Conservation (phyloP, 257 asterid species). For the Ilex aquifolium region DNA sequence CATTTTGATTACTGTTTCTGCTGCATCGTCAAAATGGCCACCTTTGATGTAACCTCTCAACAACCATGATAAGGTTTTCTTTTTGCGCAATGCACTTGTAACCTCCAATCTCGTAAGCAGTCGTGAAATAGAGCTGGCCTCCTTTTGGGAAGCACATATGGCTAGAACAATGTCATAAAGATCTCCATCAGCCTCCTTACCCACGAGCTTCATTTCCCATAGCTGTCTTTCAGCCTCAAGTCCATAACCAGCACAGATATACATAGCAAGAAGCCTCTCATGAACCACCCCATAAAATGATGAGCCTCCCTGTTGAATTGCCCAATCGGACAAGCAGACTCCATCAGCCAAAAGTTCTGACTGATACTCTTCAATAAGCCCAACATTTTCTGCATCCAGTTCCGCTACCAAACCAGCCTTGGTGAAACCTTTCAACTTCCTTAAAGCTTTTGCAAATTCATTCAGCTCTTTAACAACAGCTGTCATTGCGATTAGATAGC, state of each 20-base stretch:
- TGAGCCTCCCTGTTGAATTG: slow-evolving; percentile 56
- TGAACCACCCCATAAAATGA: slow-evolving; percentile 55
- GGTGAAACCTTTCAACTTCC: slow-evolving; percentile 63
- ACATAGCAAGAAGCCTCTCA: slow-evolving; percentile 88
- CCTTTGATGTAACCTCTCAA: slow-evolving; percentile 93
- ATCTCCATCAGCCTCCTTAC: slow-evolving; percentile 68
- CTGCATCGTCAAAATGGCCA: slow-evolving; percentile 78
- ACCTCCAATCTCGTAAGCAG: slow-evolving; percentile 58
- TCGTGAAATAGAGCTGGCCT: slow-evolving; percentile 47
- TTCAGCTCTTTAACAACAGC: slow-evolving; percentile 88
- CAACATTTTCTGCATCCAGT: slow-evolving; percentile 40
- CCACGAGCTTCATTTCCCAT: slow-evolving; percentile 84
- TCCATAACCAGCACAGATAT: slow-evolving; percentile 81
- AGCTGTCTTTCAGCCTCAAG: slow-evolving; percentile 70
- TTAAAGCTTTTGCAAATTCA: slow-evolving; percentile 75
- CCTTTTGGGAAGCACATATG: slow-evolving; percentile 87
- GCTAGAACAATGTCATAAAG: slow-evolving; percentile 81
- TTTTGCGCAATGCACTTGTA: slow-evolving; percentile 46
- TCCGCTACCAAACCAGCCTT: slow-evolving; percentile 55
- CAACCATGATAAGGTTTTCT: slow-evolving; percentile 75
- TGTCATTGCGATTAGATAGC: slow-evolving; percentile 91
- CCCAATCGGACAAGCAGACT: slow-evolving; percentile 55
- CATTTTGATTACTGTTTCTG: slow-evolving; percentile 69
- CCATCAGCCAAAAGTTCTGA: slow-evolving; percentile 56
- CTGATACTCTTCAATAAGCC: slow-evolving; percentile 58